Percentiles rank a stretch among this genome's conserved stretches.
Evolutionary conservation across 139 green algal species (phyloP).

Genomic region (Chlamydomonas sp.): DNA sequence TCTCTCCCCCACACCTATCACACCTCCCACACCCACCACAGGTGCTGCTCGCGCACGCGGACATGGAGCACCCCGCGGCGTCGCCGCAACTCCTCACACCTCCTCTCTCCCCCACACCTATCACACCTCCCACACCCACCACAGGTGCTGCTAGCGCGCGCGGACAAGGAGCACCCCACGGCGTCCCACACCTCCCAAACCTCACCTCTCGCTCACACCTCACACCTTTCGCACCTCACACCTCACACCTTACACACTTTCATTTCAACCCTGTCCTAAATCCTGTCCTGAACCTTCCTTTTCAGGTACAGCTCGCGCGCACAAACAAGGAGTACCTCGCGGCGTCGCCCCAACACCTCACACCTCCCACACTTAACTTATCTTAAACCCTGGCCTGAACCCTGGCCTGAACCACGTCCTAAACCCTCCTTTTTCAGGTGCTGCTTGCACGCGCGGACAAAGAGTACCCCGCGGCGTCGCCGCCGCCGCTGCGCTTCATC

Average conservation of each 20-base stretch:
- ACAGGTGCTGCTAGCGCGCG: constrained; percentile 34
- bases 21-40: background rate
- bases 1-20: no score
- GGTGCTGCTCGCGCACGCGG: constrained; percentile 36
- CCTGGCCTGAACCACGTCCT: background rate
- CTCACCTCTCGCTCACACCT: no score
- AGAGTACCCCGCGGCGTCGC: constrained; percentile 40
- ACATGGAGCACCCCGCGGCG: background rate
- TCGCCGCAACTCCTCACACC: background rate
- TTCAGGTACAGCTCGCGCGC: constrained; percentile 32
- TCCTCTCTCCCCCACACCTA: background rate
- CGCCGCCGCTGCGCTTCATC: constrained; percentile 73
- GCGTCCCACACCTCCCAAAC: no score
- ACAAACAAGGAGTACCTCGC: no score
- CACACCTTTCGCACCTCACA: background rate
- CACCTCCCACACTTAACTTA: background rate
- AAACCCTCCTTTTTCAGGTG: constrained; percentile 13
- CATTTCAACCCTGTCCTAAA: background rate
- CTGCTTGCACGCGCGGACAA: constrained; percentile 31
- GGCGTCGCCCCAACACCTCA: background rate
- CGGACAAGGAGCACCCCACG: no score
- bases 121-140: background rate
- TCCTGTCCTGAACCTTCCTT: background rate
- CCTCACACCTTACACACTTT: background rate
- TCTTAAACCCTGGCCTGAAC: background rate